These are phyloP conservation scores for Mortierella hygrophila DNA, from an alignment of 192 early-diverging fungal genomes.

Conservation along the genomic window DNA sequence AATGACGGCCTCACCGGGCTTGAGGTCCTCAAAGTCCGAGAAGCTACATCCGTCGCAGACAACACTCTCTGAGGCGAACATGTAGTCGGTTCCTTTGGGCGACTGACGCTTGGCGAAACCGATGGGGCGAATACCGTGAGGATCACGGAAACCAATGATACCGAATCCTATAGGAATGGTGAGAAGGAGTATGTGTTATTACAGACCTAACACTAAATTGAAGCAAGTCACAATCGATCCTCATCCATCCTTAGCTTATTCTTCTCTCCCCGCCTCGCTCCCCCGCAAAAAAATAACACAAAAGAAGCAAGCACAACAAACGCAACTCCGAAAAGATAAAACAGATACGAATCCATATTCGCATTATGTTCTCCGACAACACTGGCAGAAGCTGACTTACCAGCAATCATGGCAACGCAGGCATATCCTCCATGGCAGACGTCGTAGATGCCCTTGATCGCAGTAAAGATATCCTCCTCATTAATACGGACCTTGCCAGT, in stretches of 20 bases:
- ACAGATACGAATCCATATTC: neutral
- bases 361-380: neutral
- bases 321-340: neutral
- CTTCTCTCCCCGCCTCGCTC: neutral
- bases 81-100: conserved; percentile 88
- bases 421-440: conserved; percentile 95
- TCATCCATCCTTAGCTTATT: neutral
- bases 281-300: neutral
- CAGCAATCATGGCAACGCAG: conserved; percentile 96
- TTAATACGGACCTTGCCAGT: conserved; percentile 98
- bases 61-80: conserved; percentile 99
- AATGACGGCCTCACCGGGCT: conserved; percentile 95
- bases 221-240: neutral
- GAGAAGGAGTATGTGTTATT: neutral
- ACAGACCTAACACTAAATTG: neutral
- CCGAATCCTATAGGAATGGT: conserved; percentile 76
- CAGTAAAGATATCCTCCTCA: conserved; percentile 98
- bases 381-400: conserved; percentile 35
- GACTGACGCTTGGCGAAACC: conserved; percentile 88
- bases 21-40: conserved; percentile 90
- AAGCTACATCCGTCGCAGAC: conserved; percentile 92
- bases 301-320: neutral
- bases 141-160: conserved; percentile 94
- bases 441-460: conserved; percentile 85
- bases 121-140: conserved; percentile 96